phyloP scores from a whole-genome alignment of 225 moss, liverwort and hornwort species.

The Bryoerythrophyllum caledonicum region DNA sequence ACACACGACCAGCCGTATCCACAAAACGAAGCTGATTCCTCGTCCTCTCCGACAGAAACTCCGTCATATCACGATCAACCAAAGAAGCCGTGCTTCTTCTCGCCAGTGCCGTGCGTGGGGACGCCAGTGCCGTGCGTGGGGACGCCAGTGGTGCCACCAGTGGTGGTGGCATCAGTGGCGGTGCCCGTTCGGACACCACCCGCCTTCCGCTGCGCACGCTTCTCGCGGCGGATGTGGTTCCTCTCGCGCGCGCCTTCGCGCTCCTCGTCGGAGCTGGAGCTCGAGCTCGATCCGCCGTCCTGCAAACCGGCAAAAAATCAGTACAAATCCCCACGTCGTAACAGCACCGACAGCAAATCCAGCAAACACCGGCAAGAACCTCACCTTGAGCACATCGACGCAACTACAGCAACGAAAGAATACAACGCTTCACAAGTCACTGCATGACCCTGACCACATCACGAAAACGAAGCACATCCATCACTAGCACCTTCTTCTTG shows the following conservation, averaged over 20 bases:
- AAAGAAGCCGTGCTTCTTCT: constrained; percentile 49
- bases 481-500: constrained; percentile 24
- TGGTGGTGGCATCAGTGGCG: not conserved
- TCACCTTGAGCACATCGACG: no score
- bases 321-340: not conserved
- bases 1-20: not conserved
- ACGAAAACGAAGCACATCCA: no score
- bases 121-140: not conserved
- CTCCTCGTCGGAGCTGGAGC: constrained; percentile 19
- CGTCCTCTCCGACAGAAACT: not conserved
- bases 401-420: no score
- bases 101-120: constrained; percentile 7
- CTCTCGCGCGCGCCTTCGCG: constrained; percentile 18
- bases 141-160: not conserved
- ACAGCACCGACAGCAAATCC: not conserved
- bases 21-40: not conserved
- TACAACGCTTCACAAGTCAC: no score
- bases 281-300: not conserved
- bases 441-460: no score
- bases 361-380: no score
- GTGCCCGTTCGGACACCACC: not conserved
- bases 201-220: constrained; percentile 5
- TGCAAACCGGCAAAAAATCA: not conserved
- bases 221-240: constrained; percentile 41
- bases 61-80: constrained; percentile 2